A percentile compares a stretch with the other conserved stretches of the same genome.
phyloP scores from a whole-genome alignment of 495 filamentous ascomycete genomes.

The Neurospora discreta region DNA sequence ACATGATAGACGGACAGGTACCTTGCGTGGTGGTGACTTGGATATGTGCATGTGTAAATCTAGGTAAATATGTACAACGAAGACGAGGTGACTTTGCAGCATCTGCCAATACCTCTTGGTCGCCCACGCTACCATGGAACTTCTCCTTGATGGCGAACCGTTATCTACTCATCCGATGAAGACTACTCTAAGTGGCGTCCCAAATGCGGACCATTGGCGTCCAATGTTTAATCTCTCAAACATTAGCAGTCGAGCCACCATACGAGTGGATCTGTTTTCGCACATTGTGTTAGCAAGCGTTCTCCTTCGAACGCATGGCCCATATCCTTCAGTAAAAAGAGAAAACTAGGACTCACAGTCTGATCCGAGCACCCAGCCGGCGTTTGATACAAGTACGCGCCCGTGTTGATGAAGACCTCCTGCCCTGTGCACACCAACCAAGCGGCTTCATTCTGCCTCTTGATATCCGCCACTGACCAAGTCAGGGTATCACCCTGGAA shows the following conservation, averaged over 20 bases:
- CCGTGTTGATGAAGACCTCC: slow-evolving; percentile 37
- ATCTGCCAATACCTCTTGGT: neutral
- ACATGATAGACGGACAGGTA: neutral
- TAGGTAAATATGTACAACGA: neutral
- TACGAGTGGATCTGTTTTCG: slow-evolving; percentile 14
- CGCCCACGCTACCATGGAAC: neutral
- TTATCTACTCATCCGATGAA: neutral
- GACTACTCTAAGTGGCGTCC: neutral
- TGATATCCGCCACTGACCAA: slow-evolving; percentile 31
- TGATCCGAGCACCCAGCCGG: slow-evolving; percentile 40
- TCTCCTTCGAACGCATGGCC: no score
- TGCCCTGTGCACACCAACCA: slow-evolving; percentile 35
- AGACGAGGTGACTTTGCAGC: neutral
- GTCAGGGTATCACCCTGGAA: slow-evolving; percentile 37
- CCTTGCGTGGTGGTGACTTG: neutral
- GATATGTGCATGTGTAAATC: neutral
- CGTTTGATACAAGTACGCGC: slow-evolving; percentile 36
- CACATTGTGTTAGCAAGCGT: no score
- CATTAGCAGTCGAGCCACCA: slow-evolving; percentile 8
- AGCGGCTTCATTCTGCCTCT: slow-evolving; percentile 33
- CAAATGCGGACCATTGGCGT: neutral
- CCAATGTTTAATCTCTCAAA: neutral
- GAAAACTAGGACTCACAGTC: slow-evolving; percentile 23
- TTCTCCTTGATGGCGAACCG: neutral
- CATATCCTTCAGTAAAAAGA: no score